Conservation (phyloP, 441 rosid genomes). For the Eutrema salsugineum region DNA sequence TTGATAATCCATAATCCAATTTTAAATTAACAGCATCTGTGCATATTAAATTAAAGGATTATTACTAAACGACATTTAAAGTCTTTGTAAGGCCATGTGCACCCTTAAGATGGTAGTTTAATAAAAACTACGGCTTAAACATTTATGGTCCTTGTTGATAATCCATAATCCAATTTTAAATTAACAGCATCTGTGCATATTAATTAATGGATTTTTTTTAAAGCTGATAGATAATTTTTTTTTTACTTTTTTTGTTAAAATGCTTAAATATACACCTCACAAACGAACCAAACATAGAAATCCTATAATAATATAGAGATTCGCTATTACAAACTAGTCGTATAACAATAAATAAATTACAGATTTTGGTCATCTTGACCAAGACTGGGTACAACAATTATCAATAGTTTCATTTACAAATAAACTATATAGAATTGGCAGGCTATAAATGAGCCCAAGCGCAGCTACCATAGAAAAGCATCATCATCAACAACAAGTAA, state of each 20-base stretch:
- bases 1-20: neutral
- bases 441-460: slow-evolving; percentile 12
- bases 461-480: neutral
- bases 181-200: neutral
- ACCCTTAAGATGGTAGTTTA: neutral
- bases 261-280: slow-evolving; percentile 12
- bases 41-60: neutral
- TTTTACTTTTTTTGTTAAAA: too few relatives aligned
- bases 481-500: neutral
- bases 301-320: neutral
- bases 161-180: neutral
- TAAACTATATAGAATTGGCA: neutral
- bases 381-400: neutral
- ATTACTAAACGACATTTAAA: neutral
- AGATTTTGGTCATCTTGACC: neutral
- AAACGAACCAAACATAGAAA: neutral
- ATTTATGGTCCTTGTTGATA: neutral
- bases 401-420: neutral
- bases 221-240: too few relatives aligned
- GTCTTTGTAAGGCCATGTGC: slow-evolving; percentile 16
- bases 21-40: neutral
- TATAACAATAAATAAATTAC: neutral
- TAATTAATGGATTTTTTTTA: neutral
- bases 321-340: neutral
- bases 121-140: neutral